Evolutionary conservation across 345 rosid genomes (phyloP), one percentile per base, ranked within the genome.

Genomic region (Eucalyptus virginea): DNA sequence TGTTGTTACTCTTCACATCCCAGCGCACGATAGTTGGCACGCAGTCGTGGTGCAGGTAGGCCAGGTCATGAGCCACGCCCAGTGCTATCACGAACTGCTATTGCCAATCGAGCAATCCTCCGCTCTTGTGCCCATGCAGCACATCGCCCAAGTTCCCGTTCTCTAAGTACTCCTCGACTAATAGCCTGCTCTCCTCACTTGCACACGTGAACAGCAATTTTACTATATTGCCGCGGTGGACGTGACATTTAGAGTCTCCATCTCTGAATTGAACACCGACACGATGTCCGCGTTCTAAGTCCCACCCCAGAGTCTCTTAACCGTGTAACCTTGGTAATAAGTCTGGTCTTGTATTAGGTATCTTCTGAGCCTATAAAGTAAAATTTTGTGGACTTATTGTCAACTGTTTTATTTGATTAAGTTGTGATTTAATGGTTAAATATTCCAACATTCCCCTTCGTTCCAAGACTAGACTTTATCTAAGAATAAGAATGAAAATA

Each of bases 1-100:
- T 95, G 26, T 96, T 96, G 91, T 92, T 95, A 56, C 97, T 94
- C 95, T 95, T 97, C 69, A 97, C 97, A 87, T 96, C 99, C 40
- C 98, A 93, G 91, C 95, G 97, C 89, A 97, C 91, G 44, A 97
- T 96, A 16, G 94, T 86, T 30, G 97, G 97, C 86, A 91, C 93
- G 24, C 94, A 94, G 86, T 96, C 99, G 40, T 94, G 97, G 48
- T 96, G 98, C 89, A 96, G 77, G 86, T 97, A 95, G 87, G 96
- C 95, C 85, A 96, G 90, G 37, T 97, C 99, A 86, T 93, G 94
- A 28, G 97, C 96, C 1, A 94, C 93, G 32, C 97, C 97, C 6
- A 92, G 40, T 14, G 96, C 99, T 51, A 97, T 92, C 45, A 81
- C 87, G 86, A 90, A 91, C 87, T 96, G 88, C 28, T 88, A 90